A percentile compares a stretch with the other conserved stretches of the same genome.
Evolutionary conservation across 2,329 filamentous ascomycete species (phyloP).

Genomic region (Fusarium decemcellulare): DNA sequence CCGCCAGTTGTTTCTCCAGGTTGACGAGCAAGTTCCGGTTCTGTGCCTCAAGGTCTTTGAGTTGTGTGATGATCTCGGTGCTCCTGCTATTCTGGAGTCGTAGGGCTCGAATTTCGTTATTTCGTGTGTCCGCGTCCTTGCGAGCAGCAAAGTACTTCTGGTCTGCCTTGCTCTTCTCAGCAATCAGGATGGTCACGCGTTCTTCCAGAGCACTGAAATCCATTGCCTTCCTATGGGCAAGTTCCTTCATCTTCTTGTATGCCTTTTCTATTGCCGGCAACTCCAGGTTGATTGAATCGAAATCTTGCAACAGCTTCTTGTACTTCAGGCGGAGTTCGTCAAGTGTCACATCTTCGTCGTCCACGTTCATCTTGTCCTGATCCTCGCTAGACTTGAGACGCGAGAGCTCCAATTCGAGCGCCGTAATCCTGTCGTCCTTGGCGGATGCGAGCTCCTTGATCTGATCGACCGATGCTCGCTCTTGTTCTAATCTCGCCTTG

Average conservation of each 20-base stretch:
- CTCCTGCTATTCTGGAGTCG: constrained; percentile 89
- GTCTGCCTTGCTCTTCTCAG: constrained; percentile 96
- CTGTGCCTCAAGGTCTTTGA: constrained; percentile 90
- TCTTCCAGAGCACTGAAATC: constrained; percentile 85
- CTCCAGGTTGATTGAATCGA: constrained; percentile 87
- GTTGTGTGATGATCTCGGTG: constrained; percentile 91
- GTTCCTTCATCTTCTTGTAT: constrained; percentile 88
- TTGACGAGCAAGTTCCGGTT: constrained; percentile 84
- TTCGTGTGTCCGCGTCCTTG: constrained; percentile 90
- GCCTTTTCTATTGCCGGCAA: constrained; percentile 90
- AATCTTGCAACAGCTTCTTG: constrained; percentile 82
- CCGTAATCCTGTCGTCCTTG: constrained; percentile 83
- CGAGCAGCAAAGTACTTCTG: constrained; percentile 98
- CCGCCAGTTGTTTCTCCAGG: constrained; percentile 90
- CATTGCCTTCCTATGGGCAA: constrained; percentile 89
- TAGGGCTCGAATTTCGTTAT: constrained; percentile 83
- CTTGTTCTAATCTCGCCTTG: constrained; percentile 84
- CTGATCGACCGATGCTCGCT: constrained; percentile 77
- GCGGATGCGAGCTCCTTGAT: constrained; percentile 85
- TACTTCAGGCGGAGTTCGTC: constrained; percentile 84
- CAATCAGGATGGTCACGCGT: constrained; percentile 78
- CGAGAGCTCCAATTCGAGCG: constrained; percentile 86
- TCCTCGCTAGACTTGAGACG: constrained; percentile 71
- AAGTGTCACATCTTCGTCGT: constrained; percentile 70
- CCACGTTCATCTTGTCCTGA: constrained; percentile 59